These are phyloP conservation scores for Kurtzmaniella quercitrusa DNA, from an alignment of 1,139 yeast genomes.

Conservation along the genomic window DNA sequence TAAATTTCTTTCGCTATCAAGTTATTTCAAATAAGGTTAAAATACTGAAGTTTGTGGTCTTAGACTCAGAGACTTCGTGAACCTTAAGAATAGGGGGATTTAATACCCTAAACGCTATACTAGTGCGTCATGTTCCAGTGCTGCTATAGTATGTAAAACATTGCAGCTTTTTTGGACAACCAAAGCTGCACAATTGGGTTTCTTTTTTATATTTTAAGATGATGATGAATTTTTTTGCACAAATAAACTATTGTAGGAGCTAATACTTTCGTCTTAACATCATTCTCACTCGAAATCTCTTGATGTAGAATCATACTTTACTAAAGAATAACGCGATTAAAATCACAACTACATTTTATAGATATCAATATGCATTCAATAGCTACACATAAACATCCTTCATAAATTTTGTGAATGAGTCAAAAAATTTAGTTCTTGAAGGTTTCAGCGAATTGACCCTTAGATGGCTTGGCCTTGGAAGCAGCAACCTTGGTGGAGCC, in stretches of 20 bases:
- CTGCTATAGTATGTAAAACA: not conserved
- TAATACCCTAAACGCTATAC: not conserved
- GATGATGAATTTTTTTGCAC: too few relatives aligned
- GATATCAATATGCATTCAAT: not conserved
- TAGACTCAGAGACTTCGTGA: not conserved
- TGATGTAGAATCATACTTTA: too few relatives aligned
- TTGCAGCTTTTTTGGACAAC: not conserved
- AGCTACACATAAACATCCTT: constrained; percentile 3
- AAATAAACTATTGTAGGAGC: too few relatives aligned
- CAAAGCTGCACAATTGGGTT: not conserved
- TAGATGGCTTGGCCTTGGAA: constrained; percentile 62
- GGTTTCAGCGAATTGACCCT: constrained; percentile 67
- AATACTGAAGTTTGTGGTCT: not conserved
- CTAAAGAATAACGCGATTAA: too few relatives aligned
- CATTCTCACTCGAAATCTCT: too few relatives aligned
- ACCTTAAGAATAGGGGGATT: not conserved
- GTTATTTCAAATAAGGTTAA: not conserved
- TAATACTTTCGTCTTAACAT: too few relatives aligned
- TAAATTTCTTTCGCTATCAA: not conserved
- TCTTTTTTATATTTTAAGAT: not conserved
- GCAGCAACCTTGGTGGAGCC: constrained; percentile 79
- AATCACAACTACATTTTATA: too few relatives aligned
- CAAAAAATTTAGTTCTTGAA: constrained; percentile 45
- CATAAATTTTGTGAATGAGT: not conserved
- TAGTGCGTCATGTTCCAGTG: not conserved